Conservation (phyloP, 148 eudicot species). For the Arctostaphylos glauca region DNA sequence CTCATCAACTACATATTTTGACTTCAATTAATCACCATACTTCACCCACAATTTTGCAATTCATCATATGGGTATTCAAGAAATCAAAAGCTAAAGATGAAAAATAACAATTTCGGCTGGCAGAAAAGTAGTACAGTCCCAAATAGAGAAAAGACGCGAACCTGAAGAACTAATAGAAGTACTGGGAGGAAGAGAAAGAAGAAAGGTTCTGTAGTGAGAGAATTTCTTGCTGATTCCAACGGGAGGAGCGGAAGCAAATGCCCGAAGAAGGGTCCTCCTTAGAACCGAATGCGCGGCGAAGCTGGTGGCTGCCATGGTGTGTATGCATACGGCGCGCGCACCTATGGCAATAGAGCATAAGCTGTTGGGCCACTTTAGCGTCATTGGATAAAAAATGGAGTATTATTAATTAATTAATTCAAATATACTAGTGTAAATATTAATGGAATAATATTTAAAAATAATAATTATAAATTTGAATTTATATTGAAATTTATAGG, state of each 20-base stretch:
- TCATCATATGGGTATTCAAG: constrained; percentile 2
- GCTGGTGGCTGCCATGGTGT: constrained; percentile 27
- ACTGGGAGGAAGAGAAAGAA: constrained; percentile 15
- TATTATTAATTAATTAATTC: no score
- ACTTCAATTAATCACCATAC: neutral
- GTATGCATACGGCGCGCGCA: neutral
- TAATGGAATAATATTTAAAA: no score
- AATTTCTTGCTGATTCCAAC: neutral
- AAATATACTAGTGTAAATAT: no score
- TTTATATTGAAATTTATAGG: no score
- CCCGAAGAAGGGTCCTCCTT: constrained; percentile 15
- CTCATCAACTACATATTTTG: neutral
- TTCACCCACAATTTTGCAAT: neutral
- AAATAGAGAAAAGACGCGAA: constrained; percentile 8
- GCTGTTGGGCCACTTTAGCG: no score
- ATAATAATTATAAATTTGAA: no score
- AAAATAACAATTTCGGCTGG: neutral
- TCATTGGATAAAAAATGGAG: no score
- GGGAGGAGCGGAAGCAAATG: constrained; percentile 9
- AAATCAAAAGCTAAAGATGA: neutral
- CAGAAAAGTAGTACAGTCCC: neutral
- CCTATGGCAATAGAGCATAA: neutral
- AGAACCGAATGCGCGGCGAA: constrained; percentile 20
- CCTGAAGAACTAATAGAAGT: constrained; percentile 23
- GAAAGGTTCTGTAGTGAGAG: neutral